These are phyloP conservation scores for Heritiera fomes DNA, from an alignment of 345 rosid genomes.

Conservation along the genomic window DNA sequence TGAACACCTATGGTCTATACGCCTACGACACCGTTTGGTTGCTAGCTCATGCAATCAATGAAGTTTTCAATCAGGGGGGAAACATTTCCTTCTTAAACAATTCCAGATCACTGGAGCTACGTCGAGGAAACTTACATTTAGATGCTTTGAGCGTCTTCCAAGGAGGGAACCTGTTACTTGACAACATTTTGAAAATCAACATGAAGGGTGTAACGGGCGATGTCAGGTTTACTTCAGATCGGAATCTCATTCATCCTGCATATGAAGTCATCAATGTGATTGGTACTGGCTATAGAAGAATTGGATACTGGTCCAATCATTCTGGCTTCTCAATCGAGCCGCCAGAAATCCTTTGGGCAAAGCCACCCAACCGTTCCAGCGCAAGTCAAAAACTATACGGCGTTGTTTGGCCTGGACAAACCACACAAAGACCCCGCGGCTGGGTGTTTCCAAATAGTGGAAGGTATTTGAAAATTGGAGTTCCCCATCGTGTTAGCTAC, in stretches of 20 bases:
- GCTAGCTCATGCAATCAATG: slow-evolving; percentile 69
- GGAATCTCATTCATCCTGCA: slow-evolving; percentile 63
- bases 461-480: slow-evolving; percentile 72
- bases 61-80: slow-evolving; percentile 62
- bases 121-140: slow-evolving; percentile 58
- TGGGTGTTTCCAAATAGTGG: slow-evolving; percentile 88
- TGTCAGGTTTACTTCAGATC: slow-evolving; percentile 50
- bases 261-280: slow-evolving; percentile 77
- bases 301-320: slow-evolving; percentile 78
- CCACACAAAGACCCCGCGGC: slow-evolving; percentile 69
- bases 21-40: slow-evolving; percentile 93
- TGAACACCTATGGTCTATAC: slow-evolving; percentile 61
- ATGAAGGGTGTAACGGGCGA: slow-evolving; percentile 70
- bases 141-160: slow-evolving; percentile 70
- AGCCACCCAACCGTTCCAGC: slow-evolving; percentile 42
- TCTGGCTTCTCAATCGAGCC: slow-evolving; percentile 57
- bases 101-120: slow-evolving; percentile 36
- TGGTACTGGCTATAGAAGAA: slow-evolving; percentile 61
- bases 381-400: slow-evolving; percentile 41
- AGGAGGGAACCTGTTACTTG: slow-evolving; percentile 58
- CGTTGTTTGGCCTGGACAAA: slow-evolving; percentile 77
- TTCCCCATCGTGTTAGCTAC: slow-evolving; percentile 60
- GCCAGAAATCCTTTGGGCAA: slow-evolving; percentile 44
- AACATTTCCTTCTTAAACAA: slow-evolving; percentile 62
- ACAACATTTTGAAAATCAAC: slow-evolving; percentile 53